A percentile compares a stretch with the other conserved stretches of the same genome.
phyloP scores from a whole-genome alignment of 345 rosid genomes.

The Boechera retrofracta region DNA sequence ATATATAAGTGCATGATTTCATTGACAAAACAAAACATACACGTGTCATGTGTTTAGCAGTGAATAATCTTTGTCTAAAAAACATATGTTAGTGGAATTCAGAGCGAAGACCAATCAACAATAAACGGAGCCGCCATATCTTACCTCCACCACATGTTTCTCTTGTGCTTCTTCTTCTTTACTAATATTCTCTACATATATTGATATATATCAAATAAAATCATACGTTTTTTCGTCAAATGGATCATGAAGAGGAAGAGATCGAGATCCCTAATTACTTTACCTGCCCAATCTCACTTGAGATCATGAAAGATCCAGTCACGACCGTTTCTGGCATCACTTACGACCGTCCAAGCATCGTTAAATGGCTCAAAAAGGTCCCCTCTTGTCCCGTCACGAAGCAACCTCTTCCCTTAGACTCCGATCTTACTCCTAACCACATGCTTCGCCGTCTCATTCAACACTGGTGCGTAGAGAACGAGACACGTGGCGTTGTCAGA shows the following conservation, averaged over 20 bases:
- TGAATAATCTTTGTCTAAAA: slow-evolving; percentile 5
- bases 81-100: slow-evolving; percentile 31
- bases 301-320: slow-evolving; percentile 90
- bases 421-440: slow-evolving; percentile 80
- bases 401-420: slow-evolving; percentile 57
- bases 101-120: slow-evolving; percentile 34
- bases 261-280: slow-evolving; percentile 73
- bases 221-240: neutral
- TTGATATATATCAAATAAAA: neutral
- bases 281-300: slow-evolving; percentile 79
- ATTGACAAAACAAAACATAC: neutral
- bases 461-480: slow-evolving; percentile 68
- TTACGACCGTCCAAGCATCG: slow-evolving; percentile 81
- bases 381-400: slow-evolving; percentile 71
- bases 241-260: slow-evolving; percentile 48
- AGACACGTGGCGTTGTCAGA: slow-evolving; percentile 52
- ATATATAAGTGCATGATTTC: slow-evolving; percentile 15
- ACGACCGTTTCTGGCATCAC: slow-evolving; percentile 78
- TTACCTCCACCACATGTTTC: slow-evolving; percentile 18
- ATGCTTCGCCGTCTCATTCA: slow-evolving; percentile 74
- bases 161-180: neutral
- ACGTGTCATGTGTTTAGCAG: neutral
- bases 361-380: slow-evolving; percentile 62
- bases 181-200: slow-evolving; percentile 4
- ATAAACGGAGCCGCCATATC: slow-evolving; percentile 45